A percentile compares a stretch with the other conserved stretches of the same genome.
Conservation (phyloP, 345 rosid genomes). For the Erodium maritimum region DNA sequence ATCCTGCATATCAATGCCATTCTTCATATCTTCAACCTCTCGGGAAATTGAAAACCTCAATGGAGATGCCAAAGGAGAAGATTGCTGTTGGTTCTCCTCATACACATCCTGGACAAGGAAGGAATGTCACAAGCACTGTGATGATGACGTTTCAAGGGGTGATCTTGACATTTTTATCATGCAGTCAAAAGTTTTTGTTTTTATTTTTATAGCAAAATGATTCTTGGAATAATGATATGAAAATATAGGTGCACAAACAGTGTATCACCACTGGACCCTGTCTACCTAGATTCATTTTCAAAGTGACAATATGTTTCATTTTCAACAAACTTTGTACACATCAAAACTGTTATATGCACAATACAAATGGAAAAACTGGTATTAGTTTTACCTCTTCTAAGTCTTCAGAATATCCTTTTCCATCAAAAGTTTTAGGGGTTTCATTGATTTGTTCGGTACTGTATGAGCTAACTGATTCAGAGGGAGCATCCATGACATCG, state of each 20-base stretch:
- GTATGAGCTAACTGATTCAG: conserved; percentile 21
- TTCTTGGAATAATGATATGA: not conserved
- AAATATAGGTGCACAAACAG: not conserved
- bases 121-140: not conserved
- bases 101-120: conserved; percentile 31
- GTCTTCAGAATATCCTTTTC: conserved; percentile 15
- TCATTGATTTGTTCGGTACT: conserved; percentile 1
- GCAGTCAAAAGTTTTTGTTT: not conserved
- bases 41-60: conserved; percentile 18
- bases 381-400: conserved; percentile 26
- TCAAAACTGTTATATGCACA: not conserved
- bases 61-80: conserved; percentile 20
- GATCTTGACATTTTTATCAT: no score
- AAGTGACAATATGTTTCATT: not conserved
- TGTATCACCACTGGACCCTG: not conserved
- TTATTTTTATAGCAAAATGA: not conserved
- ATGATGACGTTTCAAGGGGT: no score
- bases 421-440: conserved; percentile 14
- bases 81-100: conserved; percentile 21
- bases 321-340: not conserved
- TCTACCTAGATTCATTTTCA: not conserved
- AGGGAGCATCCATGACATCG: conserved; percentile 11
- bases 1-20: conserved; percentile 31
- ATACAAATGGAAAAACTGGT: conserved; percentile 3
- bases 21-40: conserved; percentile 36